Conservation (phyloP, 2,329 filamentous ascomycete genomes). For the Calonectria multiphialidica region DNA sequence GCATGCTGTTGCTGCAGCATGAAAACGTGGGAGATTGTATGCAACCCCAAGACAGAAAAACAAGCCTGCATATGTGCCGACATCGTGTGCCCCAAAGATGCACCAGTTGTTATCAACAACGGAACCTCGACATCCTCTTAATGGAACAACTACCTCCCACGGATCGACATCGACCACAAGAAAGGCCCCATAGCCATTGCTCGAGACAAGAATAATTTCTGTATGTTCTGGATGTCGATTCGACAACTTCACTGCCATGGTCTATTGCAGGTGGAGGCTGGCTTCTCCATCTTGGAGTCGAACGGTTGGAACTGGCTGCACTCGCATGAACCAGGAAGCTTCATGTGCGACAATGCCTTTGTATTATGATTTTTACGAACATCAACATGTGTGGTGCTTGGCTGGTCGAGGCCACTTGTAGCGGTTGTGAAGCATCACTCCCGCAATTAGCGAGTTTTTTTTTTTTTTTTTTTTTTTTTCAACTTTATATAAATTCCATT, state of each 20-base stretch:
- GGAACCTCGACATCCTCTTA: neutral
- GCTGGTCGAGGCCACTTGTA: neutral
- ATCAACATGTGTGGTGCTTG: neutral
- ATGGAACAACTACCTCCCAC: neutral
- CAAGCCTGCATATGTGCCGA: slow-evolving; percentile 1
- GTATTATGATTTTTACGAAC: neutral
- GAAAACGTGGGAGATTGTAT: neutral
- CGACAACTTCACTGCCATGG: neutral
- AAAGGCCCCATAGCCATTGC: too few species aligned
- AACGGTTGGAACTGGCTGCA: neutral
- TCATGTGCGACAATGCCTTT: neutral
- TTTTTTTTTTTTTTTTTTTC: neutral
- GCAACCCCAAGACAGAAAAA: neutral
- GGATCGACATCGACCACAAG: neutral
- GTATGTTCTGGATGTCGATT: too few species aligned
- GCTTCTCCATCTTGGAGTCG: neutral
- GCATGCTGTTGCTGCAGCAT: slow-evolving; percentile 2
- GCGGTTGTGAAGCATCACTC: neutral
- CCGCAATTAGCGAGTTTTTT: neutral
- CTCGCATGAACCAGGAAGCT: neutral
- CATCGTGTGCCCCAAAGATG: neutral
- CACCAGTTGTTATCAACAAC: neutral
- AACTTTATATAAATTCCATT: neutral
- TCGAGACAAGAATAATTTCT: too few species aligned
- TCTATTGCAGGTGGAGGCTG: neutral